These are phyloP conservation scores for Blastocystis sp. DNA, from an alignment of 352 stramenopile genomes.

Conservation along the genomic window DNA sequence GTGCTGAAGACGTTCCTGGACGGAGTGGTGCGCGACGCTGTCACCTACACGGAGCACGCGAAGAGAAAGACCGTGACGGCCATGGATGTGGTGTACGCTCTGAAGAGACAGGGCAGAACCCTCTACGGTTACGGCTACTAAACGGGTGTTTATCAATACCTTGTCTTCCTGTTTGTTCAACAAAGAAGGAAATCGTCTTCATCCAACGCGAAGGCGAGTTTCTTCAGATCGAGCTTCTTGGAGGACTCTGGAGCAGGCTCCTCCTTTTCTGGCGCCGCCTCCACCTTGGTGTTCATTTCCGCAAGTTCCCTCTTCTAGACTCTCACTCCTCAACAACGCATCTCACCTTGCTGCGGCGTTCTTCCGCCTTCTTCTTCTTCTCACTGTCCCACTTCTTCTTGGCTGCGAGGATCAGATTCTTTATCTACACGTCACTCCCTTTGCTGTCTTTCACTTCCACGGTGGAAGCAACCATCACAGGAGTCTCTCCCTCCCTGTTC, in stretches of 20 bases:
- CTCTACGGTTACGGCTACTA: no score
- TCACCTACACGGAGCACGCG: no score
- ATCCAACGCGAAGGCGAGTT: conserved; percentile 27
- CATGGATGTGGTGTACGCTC: no score
- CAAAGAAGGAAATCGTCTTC: conserved; percentile 7
- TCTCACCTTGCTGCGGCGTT: not conserved
- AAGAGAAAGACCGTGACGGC: no score
- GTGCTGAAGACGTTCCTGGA: no score
- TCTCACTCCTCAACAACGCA: not conserved
- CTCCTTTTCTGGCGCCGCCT: not conserved
- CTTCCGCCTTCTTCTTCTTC: not conserved
- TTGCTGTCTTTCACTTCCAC: not conserved
- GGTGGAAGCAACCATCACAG: not conserved
- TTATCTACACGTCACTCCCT: conserved; percentile 10
- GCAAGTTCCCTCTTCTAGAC: conserved; percentile 5
- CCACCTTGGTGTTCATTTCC: conserved; percentile 5
- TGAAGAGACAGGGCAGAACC: no score
- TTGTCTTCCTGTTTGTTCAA: not conserved
- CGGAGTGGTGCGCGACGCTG: no score
- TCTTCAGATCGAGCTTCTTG: conserved; percentile 59
- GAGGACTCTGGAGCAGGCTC: not conserved
- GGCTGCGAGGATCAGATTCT: not conserved
- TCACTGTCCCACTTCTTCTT: conserved; percentile 7
- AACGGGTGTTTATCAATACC: no score
- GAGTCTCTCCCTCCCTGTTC: conserved; percentile 1